Conservation (phyloP, 2,329 filamentous ascomycete genomes). For the Chrysoporthe austroafricana region DNA sequence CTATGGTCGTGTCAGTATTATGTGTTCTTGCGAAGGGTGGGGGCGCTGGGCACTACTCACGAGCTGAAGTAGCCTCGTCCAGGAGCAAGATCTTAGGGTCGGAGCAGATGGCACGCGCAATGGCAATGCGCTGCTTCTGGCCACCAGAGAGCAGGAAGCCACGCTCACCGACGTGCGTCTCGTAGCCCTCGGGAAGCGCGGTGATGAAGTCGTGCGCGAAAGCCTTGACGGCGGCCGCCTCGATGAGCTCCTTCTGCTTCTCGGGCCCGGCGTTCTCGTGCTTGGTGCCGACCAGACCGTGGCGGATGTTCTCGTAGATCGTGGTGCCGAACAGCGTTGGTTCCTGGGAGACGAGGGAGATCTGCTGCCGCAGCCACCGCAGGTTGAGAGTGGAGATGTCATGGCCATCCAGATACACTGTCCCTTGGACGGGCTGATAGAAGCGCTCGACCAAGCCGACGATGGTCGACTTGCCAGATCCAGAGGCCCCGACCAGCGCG, state of each 20-base stretch:
- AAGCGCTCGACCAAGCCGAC: slow-evolving; percentile 93
- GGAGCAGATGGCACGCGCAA: slow-evolving; percentile 86
- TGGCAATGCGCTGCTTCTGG: slow-evolving; percentile 96
- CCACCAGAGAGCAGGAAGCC: slow-evolving; percentile 92
- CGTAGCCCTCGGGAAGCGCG: slow-evolving; percentile 81
- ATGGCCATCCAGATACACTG: slow-evolving; percentile 79
- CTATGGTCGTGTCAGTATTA: slow-evolving; percentile 52
- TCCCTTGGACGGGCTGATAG: slow-evolving; percentile 84
- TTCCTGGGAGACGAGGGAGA: slow-evolving; percentile 91
- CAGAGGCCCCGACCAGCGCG: slow-evolving; percentile 90
- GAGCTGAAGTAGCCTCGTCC: slow-evolving; percentile 77
- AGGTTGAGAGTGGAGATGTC: slow-evolving; percentile 83
- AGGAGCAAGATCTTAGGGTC: slow-evolving; percentile 91
- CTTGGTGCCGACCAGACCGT: slow-evolving; percentile 84
- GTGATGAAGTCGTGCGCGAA: slow-evolving; percentile 94
- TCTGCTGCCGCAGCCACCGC: slow-evolving; percentile 88
- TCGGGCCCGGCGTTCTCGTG: slow-evolving; percentile 72
- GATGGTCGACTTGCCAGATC: slow-evolving; percentile 93
- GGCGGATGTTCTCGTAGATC: slow-evolving; percentile 87
- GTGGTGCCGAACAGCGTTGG: slow-evolving; percentile 88
- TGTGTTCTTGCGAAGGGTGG: neutral
- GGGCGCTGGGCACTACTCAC: slow-evolving; percentile 11
- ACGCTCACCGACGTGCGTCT: slow-evolving; percentile 93
- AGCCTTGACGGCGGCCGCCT: slow-evolving; percentile 83
- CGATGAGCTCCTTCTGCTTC: slow-evolving; percentile 70